Evolutionary conservation across 257 asterid genomes (phyloP).

Genomic region (Penstemon davidsonii): DNA sequence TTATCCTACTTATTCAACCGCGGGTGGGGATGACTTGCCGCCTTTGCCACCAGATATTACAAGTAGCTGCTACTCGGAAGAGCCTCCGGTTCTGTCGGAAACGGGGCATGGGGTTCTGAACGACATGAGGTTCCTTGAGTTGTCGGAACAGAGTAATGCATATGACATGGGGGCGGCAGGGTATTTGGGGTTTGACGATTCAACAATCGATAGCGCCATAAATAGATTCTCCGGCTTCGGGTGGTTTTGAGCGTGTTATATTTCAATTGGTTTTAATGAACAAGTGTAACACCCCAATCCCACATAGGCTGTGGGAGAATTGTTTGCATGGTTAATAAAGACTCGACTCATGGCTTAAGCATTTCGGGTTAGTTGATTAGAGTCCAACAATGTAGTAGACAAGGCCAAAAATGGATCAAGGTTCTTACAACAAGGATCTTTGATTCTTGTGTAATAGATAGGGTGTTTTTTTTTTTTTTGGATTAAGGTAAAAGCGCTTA

Average conservation of each 20-base stretch:
- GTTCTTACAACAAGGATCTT: too few relatives aligned
- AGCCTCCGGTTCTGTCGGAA: slow-evolving; percentile 68
- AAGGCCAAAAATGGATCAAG: too few relatives aligned
- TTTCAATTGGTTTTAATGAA: too few relatives aligned
- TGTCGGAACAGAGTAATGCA: slow-evolving; percentile 47
- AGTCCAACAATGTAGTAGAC: too few relatives aligned
- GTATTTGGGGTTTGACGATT: slow-evolving; percentile 27
- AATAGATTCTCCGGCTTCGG: slow-evolving; percentile 55
- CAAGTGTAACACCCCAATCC: too few relatives aligned
- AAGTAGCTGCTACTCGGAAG: slow-evolving; percentile 51
- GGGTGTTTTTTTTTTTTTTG: neutral
- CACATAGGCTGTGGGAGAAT: too few relatives aligned
- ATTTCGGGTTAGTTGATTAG: too few relatives aligned
- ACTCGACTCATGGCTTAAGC: too few relatives aligned
- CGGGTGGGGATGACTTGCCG: slow-evolving; percentile 54
- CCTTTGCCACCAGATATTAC: slow-evolving; percentile 92
- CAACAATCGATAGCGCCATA: slow-evolving; percentile 25
- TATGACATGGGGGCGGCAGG: slow-evolving; percentile 27
- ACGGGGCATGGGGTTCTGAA: slow-evolving; percentile 69
- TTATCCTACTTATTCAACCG: neutral
- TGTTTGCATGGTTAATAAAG: too few relatives aligned
- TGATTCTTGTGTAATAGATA: too few relatives aligned
- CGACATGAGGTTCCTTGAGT: slow-evolving; percentile 64
- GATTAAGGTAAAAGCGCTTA: neutral
- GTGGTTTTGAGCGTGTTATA: slow-evolving; percentile 41